Conservation (phyloP, 2,329 filamentous ascomycete genomes). For the Fusarium sp. region DNA sequence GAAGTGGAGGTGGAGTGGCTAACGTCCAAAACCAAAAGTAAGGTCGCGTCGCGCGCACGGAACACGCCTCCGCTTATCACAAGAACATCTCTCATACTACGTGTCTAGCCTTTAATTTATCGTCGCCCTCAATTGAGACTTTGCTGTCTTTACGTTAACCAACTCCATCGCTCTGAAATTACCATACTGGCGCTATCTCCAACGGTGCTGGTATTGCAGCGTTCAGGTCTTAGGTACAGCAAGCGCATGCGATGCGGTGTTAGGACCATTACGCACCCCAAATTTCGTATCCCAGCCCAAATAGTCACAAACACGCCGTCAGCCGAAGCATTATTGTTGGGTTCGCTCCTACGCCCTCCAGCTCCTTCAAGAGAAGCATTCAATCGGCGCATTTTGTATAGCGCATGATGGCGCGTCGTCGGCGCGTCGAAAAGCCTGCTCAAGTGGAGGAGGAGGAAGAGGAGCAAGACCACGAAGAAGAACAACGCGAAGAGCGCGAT, state of each 20-base stretch:
- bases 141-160: slow-evolving; percentile 13
- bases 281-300: slow-evolving; percentile 28
- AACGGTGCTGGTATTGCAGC: not conserved
- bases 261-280: slow-evolving; percentile 32
- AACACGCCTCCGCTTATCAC: slow-evolving; percentile 39
- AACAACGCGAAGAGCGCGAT: slow-evolving; percentile 23
- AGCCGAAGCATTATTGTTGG: not conserved
- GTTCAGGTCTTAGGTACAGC: not conserved
- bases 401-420: slow-evolving; percentile 50
- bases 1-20: slow-evolving; percentile 20
- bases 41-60: slow-evolving; percentile 41
- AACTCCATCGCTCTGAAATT: slow-evolving; percentile 5
- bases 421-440: slow-evolving; percentile 46
- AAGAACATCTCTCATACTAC: slow-evolving; percentile 30
- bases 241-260: slow-evolving; percentile 39
- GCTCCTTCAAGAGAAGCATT: not conserved
- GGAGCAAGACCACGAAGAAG: slow-evolving; percentile 32
- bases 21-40: slow-evolving; percentile 18
- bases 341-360: not conserved
- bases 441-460: slow-evolving; percentile 44
- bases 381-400: slow-evolving; percentile 8
- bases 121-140: slow-evolving; percentile 7
- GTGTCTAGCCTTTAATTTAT: slow-evolving; percentile 16
- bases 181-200: slow-evolving; percentile 1
- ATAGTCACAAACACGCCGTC: slow-evolving; percentile 2